These are phyloP conservation scores for barrel medic (Medicago truncatula) DNA, from an alignment of 306 rosid species.

Conservation along the genomic window MtrunA17r5.0-ANR NC_053045.1:8096501-8097000, in stretches of 20 bases:
- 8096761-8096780: not conserved
- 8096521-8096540: no score
- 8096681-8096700: no score
- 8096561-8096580: no score
- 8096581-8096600: no score
- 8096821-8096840: not conserved
- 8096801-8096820: not conserved
- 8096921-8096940: not conserved
- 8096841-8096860: not conserved
- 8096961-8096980: not conserved
- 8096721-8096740: not conserved
- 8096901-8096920: constrained; percentile 21
- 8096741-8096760: not conserved
- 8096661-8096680: no score
- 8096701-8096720: not conserved
- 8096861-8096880: not conserved
- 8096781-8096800: not conserved
- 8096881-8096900: constrained; percentile 1
- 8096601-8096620: no score
- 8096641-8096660: not conserved
- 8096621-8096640: no score
- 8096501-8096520: no score
- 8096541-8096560: no score
- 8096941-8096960: no score
- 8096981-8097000: not conserved